Percentiles rank a stretch among this genome's conserved stretches.
Evolutionary conservation across 2,329 filamentous ascomycete genomes (phyloP).

Genomic region (Didymosphaeria variabile): DNA sequence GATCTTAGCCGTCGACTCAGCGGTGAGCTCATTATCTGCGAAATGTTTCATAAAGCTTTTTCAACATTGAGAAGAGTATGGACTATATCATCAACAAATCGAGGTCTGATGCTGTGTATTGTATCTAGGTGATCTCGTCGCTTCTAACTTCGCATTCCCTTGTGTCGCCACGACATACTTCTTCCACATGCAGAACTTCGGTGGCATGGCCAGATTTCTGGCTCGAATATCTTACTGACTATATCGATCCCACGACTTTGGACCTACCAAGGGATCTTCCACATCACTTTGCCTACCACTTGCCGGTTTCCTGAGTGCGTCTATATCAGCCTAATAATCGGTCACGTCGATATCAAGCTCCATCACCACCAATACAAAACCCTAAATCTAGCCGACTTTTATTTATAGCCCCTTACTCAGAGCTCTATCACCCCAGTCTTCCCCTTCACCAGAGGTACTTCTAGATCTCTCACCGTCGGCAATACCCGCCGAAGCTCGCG

Average conservation of each 20-base stretch:
- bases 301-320: background rate
- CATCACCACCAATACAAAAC: background rate
- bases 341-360: background rate
- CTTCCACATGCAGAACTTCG: background rate
- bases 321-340: background rate
- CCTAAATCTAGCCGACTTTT: too few species aligned
- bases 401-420: background rate
- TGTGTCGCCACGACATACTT: background rate
- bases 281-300: background rate
- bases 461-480: background rate
- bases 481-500: background rate
- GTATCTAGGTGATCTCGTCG: background rate
- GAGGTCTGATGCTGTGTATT: background rate
- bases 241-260: background rate
- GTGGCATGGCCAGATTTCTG: background rate
- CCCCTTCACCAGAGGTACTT: background rate
- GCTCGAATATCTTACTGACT: background rate
- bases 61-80: too few species aligned
- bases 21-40: background rate
- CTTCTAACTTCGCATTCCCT: background rate
- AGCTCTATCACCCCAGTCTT: background rate
- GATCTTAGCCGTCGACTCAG: background rate
- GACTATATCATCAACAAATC: background rate
- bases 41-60: too few species aligned
- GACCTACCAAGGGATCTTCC: too few species aligned